A percentile compares a stretch with the other conserved stretches of the same genome.
These are phyloP conservation scores for Yarrowia keelungensis DNA, from an alignment of 805 yeast genomes.

Conservation along the genomic window DNA sequence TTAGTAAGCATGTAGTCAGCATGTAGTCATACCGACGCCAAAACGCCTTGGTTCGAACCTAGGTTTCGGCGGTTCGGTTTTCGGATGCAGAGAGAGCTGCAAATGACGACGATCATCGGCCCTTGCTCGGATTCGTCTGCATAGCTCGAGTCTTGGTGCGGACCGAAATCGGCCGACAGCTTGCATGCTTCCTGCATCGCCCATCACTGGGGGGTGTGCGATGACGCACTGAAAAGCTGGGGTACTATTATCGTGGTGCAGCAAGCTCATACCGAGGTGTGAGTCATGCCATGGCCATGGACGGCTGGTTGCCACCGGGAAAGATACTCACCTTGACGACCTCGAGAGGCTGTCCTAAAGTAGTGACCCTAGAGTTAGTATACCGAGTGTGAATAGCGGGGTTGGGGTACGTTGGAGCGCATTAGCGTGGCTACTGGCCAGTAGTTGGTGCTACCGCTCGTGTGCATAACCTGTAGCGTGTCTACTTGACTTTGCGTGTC, in stretches of 20 bases:
- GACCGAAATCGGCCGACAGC: conserved; percentile 29
- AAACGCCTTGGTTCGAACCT: no score
- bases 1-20: background rate
- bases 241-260: conserved; percentile 40
- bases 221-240: conserved; percentile 35
- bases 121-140: conserved; percentile 8
- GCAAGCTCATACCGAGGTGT: conserved; percentile 6
- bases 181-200: conserved; percentile 20
- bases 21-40: no score
- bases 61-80: background rate
- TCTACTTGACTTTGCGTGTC: background rate
- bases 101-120: conserved; percentile 7
- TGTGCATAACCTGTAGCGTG: background rate
- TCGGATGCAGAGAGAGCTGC: background rate
- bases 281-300: background rate
- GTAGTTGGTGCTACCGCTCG: no score
- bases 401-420: conserved; percentile 3
- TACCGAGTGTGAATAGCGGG: background rate
- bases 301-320: no score
- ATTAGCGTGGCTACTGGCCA: background rate
- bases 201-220: conserved; percentile 15
- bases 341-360: conserved; percentile 96
- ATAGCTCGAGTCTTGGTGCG: background rate
- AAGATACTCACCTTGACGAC: conserved; percentile 59
- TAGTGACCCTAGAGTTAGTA: conserved; percentile 62